phyloP scores from a whole-genome alignment of 768 basidiomycete species.

The Leccinum pellstonianum region DNA sequence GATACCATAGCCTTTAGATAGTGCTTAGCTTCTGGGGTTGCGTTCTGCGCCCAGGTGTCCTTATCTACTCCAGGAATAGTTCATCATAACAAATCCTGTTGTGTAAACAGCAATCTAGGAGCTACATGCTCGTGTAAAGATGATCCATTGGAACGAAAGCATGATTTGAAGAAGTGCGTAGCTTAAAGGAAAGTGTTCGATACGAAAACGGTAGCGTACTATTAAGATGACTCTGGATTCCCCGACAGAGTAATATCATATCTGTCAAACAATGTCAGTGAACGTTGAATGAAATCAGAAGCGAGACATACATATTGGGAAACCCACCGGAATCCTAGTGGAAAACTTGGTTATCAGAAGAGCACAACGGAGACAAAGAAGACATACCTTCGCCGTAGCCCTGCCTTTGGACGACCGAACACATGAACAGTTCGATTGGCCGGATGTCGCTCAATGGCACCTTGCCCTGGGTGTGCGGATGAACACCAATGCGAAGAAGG shows the following conservation, averaged over 20 bases:
- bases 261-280: conserved; percentile 20
- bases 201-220: conserved; percentile 25
- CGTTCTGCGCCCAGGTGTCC: neutral
- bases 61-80: neutral
- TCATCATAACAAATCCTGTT: neutral
- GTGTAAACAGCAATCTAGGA: conserved; percentile 25
- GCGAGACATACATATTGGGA: conserved; percentile 84
- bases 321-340: conserved; percentile 86
- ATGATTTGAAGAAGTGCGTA: conserved; percentile 16
- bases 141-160: conserved; percentile 15
- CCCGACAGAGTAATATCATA: conserved; percentile 18
- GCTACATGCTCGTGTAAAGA: conserved; percentile 14
- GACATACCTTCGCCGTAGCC: conserved; percentile 91
- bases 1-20: neutral
- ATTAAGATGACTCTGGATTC: conserved; percentile 11
- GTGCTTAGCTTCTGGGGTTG: neutral
- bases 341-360: conserved; percentile 5
- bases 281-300: neutral
- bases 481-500: neutral
- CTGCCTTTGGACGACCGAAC: conserved; percentile 98
- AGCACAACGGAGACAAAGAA: neutral
- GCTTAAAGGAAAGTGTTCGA: conserved; percentile 13
- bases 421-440: conserved; percentile 99
- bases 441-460: conserved; percentile 95
- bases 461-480: conserved; percentile 67